Percentiles rank a stretch among this genome's conserved stretches.
phyloP scores from a whole-genome alignment of 2,329 filamentous ascomycete species.

The Scopulariopsis brevicaulis region DNA sequence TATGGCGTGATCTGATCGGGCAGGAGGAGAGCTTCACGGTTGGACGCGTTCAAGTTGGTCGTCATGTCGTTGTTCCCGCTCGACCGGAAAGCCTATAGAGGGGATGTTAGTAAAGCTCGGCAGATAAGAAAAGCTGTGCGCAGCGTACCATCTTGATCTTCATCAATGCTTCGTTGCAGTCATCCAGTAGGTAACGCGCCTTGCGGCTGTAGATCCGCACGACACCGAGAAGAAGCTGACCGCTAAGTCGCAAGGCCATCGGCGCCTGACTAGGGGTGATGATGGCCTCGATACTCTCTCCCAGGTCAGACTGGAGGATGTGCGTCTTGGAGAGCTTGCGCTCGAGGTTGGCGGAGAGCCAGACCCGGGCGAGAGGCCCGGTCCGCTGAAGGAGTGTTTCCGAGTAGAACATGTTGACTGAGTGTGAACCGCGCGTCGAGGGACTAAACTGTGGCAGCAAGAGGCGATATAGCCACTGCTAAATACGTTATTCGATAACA shows the following conservation, averaged over 20 bases:
- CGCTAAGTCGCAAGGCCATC: slow-evolving; percentile 86
- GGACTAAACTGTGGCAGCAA: not conserved
- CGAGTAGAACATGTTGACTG: slow-evolving; percentile 81
- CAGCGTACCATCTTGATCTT: slow-evolving; percentile 90
- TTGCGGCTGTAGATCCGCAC: slow-evolving; percentile 97
- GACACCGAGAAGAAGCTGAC: slow-evolving; percentile 87
- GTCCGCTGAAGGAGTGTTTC: slow-evolving; percentile 93
- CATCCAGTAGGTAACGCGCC: slow-evolving; percentile 88
- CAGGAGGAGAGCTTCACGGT: slow-evolving; percentile 76
- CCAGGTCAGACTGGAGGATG: slow-evolving; percentile 87
- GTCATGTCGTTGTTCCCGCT: slow-evolving; percentile 92
- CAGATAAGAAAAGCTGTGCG: not conserved
- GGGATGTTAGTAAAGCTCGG: slow-evolving; percentile 17
- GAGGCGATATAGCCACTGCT: slow-evolving; percentile 5
- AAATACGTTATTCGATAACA: not conserved
- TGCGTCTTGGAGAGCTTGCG: slow-evolving; percentile 97
- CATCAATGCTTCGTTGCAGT: slow-evolving; percentile 93
- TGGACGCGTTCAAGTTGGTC: slow-evolving; percentile 67
- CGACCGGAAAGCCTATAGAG: slow-evolving; percentile 73
- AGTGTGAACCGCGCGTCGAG: not conserved
- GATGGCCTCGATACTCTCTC: slow-evolving; percentile 90
- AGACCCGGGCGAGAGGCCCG: slow-evolving; percentile 91
- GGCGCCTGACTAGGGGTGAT: slow-evolving; percentile 88
- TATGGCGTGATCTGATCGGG: slow-evolving; percentile 90
- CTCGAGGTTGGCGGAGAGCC: slow-evolving; percentile 96